phyloP scores from a whole-genome alignment of 176 grass and related monocot genomes.

The Carex cristatella region DNA sequence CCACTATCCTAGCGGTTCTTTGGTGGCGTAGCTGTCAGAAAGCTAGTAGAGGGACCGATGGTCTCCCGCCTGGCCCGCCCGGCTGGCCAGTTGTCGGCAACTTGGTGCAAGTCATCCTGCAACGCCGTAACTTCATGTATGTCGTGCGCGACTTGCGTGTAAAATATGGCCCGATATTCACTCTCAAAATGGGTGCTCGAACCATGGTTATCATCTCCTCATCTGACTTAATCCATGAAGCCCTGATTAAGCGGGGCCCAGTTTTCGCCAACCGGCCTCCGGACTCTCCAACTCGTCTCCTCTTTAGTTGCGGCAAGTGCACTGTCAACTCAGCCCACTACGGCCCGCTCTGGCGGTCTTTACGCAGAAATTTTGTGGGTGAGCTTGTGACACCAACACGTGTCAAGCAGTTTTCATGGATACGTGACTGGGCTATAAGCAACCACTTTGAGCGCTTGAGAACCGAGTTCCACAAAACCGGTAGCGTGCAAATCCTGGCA shows the following conservation, averaged over 20 bases:
- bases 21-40: constrained; percentile 80
- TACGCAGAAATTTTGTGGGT: constrained; percentile 87
- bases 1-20: constrained; percentile 32
- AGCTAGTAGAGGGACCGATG: constrained; percentile 33
- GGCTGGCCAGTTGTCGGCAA: constrained; percentile 97
- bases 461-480: constrained; percentile 30
- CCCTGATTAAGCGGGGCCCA: constrained; percentile 72
- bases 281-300: constrained; percentile 73
- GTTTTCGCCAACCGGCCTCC: constrained; percentile 75
- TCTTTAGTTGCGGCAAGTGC: constrained; percentile 94
- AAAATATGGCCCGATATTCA: constrained; percentile 93
- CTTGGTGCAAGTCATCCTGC: constrained; percentile 88
- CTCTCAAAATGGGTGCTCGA: constrained; percentile 91
- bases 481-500: constrained; percentile 44
- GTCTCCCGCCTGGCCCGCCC: constrained; percentile 62
- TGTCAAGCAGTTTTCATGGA: constrained; percentile 77
- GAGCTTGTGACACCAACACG: constrained; percentile 72
- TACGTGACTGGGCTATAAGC: constrained; percentile 81
- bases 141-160: constrained; percentile 72
- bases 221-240: constrained; percentile 89
- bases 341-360: constrained; percentile 74
- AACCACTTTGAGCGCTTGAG: constrained; percentile 72
- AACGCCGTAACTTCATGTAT: constrained; percentile 92
- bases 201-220: constrained; percentile 71
- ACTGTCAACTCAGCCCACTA: constrained; percentile 88